Conservation (phyloP, 2,329 filamentous ascomycete genomes). For the Verticillium albo-atrum region DNA sequence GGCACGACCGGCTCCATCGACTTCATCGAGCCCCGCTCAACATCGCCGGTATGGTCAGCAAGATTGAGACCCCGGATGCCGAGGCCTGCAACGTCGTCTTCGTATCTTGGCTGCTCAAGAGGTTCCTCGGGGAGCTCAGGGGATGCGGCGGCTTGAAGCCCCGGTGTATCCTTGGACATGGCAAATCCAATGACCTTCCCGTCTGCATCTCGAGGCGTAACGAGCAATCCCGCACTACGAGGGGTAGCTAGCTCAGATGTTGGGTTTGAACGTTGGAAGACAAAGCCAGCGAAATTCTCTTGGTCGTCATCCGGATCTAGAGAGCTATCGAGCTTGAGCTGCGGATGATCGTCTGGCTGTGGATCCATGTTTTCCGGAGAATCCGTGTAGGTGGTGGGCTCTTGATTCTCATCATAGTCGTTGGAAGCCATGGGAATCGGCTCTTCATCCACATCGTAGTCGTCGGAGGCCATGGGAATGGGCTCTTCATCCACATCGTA, state of each 20-base stretch:
- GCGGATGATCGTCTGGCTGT: constrained; percentile 19
- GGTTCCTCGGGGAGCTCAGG: constrained; percentile 5
- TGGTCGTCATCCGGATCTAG: constrained; percentile 52
- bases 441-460: constrained; percentile 20
- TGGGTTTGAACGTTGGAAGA: constrained; percentile 51
- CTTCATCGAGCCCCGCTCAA: constrained; percentile 2
- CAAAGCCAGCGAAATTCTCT: constrained; percentile 57
- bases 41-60: background rate
- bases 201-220: constrained; percentile 51
- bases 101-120: constrained; percentile 1
- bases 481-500: constrained; percentile 25
- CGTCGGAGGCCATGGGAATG: constrained; percentile 10
- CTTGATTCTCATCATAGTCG: constrained; percentile 19
- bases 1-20: background rate
- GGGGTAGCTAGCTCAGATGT: constrained; percentile 48
- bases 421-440: constrained; percentile 12
- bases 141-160: constrained; percentile 10
- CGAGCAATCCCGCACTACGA: constrained; percentile 36
- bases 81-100: constrained; percentile 28
- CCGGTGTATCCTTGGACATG: constrained; percentile 41
- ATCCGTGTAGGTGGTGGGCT: constrained; percentile 3
- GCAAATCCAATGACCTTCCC: constrained; percentile 56
- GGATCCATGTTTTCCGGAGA: constrained; percentile 4
- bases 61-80: constrained; percentile 30
- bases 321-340: constrained; percentile 10